phyloP scores from a whole-genome alignment of 768 basidiomycete genomes.

The Phanerochaete carnosa region DNA sequence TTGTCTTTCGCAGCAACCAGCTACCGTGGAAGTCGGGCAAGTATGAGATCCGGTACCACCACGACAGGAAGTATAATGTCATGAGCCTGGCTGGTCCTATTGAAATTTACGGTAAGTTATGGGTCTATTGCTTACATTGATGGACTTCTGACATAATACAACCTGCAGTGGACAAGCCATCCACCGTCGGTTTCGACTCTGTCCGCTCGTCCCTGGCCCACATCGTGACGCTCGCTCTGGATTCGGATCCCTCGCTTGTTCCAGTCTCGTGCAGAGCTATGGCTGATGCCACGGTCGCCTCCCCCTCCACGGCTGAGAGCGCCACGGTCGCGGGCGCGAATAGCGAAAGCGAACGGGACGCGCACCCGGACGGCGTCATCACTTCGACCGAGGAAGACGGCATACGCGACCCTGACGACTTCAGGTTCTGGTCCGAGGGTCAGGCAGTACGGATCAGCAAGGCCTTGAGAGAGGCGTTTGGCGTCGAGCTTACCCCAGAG shows the following conservation, averaged over 20 bases:
- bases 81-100: conserved; percentile 82
- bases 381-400: conserved; percentile 29
- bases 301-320: not conserved
- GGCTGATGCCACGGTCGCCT: not conserved
- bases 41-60: conserved; percentile 95
- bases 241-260: conserved; percentile 79
- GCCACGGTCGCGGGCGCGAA: not conserved
- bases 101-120: conserved; percentile 77
- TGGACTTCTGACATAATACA: not conserved
- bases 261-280: conserved; percentile 59
- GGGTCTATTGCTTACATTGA: not conserved
- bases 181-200: conserved; percentile 56
- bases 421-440: conserved; percentile 86
- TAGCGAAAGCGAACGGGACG: not conserved
- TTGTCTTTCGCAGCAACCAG: conserved; percentile 73
- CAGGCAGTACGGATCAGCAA: conserved; percentile 89
- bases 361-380: not conserved
- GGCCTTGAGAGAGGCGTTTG: conserved; percentile 78
- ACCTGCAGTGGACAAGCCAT: conserved; percentile 63
- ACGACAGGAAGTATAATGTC: conserved; percentile 97
- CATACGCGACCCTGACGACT: conserved; percentile 82
- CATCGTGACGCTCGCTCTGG: conserved; percentile 83
- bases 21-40: conserved; percentile 83
- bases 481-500: conserved; percentile 84
- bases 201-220: conserved; percentile 66